phyloP scores from a whole-genome alignment of 2,329 filamentous ascomycete genomes.

The Cladosporium sp. region DNA sequence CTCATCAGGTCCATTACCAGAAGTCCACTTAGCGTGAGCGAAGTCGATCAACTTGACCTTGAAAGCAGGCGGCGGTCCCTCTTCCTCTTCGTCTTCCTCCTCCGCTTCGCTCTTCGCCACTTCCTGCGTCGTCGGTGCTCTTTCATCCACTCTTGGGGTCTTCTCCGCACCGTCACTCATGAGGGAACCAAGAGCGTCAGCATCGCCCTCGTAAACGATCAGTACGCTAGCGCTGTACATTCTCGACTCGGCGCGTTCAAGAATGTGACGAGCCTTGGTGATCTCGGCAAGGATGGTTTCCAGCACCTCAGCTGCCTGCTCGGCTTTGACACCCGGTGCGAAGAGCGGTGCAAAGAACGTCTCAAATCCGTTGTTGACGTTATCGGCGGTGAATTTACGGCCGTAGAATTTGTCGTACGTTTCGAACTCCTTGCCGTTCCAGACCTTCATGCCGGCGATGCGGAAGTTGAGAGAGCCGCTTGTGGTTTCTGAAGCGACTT shows the following conservation, averaged over 20 bases:
- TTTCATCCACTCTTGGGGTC: conserved; percentile 20
- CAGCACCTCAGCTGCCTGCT: conserved; percentile 37
- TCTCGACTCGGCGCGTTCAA: conserved; percentile 59
- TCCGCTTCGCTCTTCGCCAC: conserved; percentile 47
- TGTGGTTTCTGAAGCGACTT: conserved; percentile 55
- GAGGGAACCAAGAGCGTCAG: conserved; percentile 47
- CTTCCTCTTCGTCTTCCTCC: conserved; percentile 52
- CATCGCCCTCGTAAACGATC: conserved; percentile 63
- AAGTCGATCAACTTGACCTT: conserved; percentile 92
- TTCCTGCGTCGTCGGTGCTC: conserved; percentile 29
- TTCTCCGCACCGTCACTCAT: conserved; percentile 37
- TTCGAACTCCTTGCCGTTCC: conserved; percentile 46
- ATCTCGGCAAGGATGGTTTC: conserved; percentile 36
- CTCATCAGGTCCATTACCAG: conserved; percentile 78
- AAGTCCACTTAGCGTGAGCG: conserved; percentile 82
- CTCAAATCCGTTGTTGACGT: conserved; percentile 54
- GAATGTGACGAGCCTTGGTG: conserved; percentile 45
- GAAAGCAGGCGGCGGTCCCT: conserved; percentile 60
- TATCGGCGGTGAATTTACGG: conserved; percentile 51
- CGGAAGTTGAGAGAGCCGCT: conserved; percentile 57
- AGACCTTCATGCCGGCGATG: conserved; percentile 62
- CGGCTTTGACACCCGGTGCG: conserved; percentile 36
- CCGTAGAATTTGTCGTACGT: conserved; percentile 65
- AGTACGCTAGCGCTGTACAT: conserved; percentile 65
- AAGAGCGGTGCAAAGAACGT: conserved; percentile 47